These are phyloP conservation scores for Cryptococcus sp. DNA, from an alignment of 1,284 basidiomycete genomes.

Conservation along the genomic window DNA sequence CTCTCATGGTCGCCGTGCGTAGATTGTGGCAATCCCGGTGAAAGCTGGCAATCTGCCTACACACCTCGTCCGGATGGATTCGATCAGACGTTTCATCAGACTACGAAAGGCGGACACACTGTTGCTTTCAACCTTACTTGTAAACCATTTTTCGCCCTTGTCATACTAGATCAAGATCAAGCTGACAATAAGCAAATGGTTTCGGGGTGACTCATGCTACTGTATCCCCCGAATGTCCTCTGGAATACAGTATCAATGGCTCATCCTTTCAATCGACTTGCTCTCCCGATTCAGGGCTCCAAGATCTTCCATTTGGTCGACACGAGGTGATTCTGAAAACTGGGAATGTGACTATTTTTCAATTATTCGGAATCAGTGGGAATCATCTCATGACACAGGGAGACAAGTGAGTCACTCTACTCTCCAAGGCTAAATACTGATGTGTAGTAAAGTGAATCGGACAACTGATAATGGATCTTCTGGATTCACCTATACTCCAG, in stretches of 20 bases:
- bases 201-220: background rate
- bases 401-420: too few relatives aligned
- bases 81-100: conserved; percentile 32
- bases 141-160: conserved; percentile 7
- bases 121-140: conserved; percentile 21
- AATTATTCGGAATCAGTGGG: conserved; percentile 27
- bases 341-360: conserved; percentile 4
- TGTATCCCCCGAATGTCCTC: conserved; percentile 1
- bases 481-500: too few relatives aligned
- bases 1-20: conserved; percentile 19
- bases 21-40: conserved; percentile 3
- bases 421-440: too few relatives aligned
- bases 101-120: background rate
- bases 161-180: background rate
- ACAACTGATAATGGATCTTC: too few relatives aligned
- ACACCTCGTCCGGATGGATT: conserved; percentile 21
- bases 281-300: background rate
- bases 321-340: conserved; percentile 20
- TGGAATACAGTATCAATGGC: conserved; percentile 22
- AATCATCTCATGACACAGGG: background rate
- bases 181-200: background rate
- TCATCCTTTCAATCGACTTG: conserved; percentile 15
- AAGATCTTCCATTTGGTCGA: conserved; percentile 15
- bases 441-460: too few relatives aligned
- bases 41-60: conserved; percentile 27